Conservation (phyloP, 2,329 filamentous ascomycete species). For the Paraphoma chrysanthemicola region DNA sequence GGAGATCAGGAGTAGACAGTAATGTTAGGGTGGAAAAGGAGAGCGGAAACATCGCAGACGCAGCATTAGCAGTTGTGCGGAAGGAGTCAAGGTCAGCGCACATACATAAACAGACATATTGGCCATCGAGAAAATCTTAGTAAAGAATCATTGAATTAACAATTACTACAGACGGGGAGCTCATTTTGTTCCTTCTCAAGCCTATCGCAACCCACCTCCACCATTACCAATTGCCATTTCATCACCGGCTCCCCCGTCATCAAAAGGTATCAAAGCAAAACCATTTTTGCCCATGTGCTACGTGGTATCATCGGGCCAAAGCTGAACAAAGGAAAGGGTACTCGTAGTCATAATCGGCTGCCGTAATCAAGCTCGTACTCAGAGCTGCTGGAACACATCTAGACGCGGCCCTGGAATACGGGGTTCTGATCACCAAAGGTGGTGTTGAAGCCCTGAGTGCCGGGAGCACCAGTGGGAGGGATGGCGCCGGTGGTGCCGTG, state of each 20-base stretch:
- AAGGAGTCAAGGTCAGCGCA: too few species aligned
- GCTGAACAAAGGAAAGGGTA: conserved; percentile 21
- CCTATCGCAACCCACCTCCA: conserved; percentile 3
- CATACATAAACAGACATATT: too few species aligned
- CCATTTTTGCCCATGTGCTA: conserved; percentile 24
- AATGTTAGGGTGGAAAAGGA: too few species aligned
- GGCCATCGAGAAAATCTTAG: too few species aligned
- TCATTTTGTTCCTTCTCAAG: neutral
- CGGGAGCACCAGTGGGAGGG: conserved; percentile 18
- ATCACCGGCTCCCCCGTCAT: neutral
- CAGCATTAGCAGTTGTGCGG: too few species aligned
- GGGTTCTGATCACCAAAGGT: conserved; percentile 53
- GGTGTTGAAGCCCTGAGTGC: conserved; percentile 40
- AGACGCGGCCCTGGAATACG: conserved; percentile 49
- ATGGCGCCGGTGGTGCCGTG: conserved; percentile 5
- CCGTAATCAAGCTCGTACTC: conserved; percentile 7
- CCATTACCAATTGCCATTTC: conserved; percentile 17
- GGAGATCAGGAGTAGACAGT: too few species aligned
- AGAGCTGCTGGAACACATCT: conserved; percentile 7
- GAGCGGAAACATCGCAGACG: too few species aligned
- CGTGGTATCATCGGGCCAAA: conserved; percentile 41
- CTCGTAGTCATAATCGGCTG: conserved; percentile 28
- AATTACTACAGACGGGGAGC: conserved; percentile 5
- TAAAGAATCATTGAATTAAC: neutral
- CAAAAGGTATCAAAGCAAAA: conserved; percentile 9